Base-by-base conservation (phyloP, 148 eudicot genomes). In the Nepenthes gracilis region DNA sequence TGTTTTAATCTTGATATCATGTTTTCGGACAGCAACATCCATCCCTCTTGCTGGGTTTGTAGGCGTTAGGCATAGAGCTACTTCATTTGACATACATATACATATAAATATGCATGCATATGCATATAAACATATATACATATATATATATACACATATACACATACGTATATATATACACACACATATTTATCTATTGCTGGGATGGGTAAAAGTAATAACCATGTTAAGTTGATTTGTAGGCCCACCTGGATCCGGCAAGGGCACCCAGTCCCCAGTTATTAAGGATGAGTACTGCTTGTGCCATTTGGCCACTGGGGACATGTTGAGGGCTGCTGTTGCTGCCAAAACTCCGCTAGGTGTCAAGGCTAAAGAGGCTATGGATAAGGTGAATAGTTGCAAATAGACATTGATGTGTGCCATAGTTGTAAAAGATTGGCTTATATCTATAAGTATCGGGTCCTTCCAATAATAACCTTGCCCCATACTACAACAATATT, bases 181-280 rank as follows among this genome's bases (percentile, higher is more conserved):
- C 33, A 11, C 32, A 54, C 1, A 8, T 2, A 54, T 54, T 54
- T 9, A 54, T 13, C 12, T 35, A 6, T 33, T 55, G 4, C 37
- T 9, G 36, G 12, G 10, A 32, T 10, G 23, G 23, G 5, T 32
- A 32, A 32, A 14, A 55, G 10, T 33, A 33, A 33, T 12, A 32
- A 35, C 36, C 36, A 33, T 33, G 13, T 33, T 55, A 8, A 32
- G 9, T 55, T 33, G 37, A 33, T 33, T 35, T 33, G 9, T 55
- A 93, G 97, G 99, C 59, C 99, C 99, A 38, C 97, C 99, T 65
- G 99, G 95, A 64, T 93, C 89, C 13, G 99, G 99, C 3, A 93
- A 93, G 81, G 99, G 99, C 40, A 93, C 99, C 57, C 99, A 93
- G 63, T 93, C 99, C 34, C 99, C 99, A 15, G 13, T 89, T 35